Conservation (phyloP, 2,329 filamentous ascomycete genomes). For the Botryotinia narcissicola region DNA sequence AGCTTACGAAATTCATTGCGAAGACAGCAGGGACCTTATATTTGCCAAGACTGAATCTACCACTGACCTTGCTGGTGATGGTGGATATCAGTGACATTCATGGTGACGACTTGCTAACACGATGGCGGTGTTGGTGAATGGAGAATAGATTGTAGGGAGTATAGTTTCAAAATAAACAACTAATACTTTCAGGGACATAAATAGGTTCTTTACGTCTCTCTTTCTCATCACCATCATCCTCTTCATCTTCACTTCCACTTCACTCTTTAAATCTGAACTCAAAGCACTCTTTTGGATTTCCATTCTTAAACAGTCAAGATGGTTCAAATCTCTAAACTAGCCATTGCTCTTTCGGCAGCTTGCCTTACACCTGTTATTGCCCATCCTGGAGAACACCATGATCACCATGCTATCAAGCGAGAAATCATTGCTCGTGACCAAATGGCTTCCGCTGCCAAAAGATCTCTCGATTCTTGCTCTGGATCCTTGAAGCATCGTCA, state of each 20-base stretch:
- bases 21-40: background rate
- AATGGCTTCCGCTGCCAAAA: constrained; percentile 15
- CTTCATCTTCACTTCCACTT: background rate
- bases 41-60: background rate
- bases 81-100: background rate
- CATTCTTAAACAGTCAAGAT: background rate
- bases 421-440: constrained; percentile 18
- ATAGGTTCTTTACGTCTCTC: background rate
- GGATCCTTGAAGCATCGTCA: constrained; percentile 40
- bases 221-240: background rate
- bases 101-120: background rate
- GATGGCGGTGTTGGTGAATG: background rate
- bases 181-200: background rate
- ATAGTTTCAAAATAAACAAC: background rate
- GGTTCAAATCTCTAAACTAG: constrained; percentile 16
- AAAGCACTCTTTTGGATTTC: background rate
- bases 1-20: constrained; percentile 18
- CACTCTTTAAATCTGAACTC: background rate
- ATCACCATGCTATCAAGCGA: constrained; percentile 16
- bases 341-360: background rate
- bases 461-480: constrained; percentile 38
- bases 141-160: background rate
- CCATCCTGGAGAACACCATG: constrained; percentile 20
- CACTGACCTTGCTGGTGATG: background rate
- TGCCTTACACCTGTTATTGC: constrained; percentile 4